A percentile compares a stretch with the other conserved stretches of the same genome.
phyloP scores from a whole-genome alignment of 176 grass and related monocot genomes.

The Thinopyrum elongatum region DNA sequence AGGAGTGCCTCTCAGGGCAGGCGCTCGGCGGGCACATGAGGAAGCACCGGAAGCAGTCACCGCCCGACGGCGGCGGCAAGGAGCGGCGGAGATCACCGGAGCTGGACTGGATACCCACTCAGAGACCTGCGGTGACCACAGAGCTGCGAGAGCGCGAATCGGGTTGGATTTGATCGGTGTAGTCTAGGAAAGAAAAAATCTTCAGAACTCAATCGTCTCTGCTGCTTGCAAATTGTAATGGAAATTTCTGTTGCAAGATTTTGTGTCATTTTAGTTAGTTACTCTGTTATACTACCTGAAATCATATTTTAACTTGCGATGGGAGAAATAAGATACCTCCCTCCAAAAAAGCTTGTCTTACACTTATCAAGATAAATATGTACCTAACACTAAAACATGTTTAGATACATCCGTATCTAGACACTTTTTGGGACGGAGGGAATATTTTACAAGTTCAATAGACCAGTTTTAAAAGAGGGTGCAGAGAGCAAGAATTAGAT shows the following conservation, averaged over 20 bases:
- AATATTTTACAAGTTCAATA: not conserved
- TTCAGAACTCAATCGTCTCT: not conserved
- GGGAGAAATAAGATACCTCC: not conserved
- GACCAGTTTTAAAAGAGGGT: not conserved
- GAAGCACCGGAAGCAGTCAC: constrained; percentile 27
- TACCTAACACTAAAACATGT: too few relatives aligned
- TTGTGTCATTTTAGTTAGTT: not conserved
- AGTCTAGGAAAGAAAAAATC: not conserved
- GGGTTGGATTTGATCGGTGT: not conserved
- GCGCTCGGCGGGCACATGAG: constrained; percentile 56
- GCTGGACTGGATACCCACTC: not conserved
- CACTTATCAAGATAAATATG: too few relatives aligned
- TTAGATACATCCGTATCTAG: too few relatives aligned
- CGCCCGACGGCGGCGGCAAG: not conserved
- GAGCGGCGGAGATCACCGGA: not conserved
- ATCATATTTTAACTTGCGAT: not conserved
- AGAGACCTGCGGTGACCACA: not conserved
- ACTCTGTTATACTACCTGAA: not conserved
- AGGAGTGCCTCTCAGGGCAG: constrained; percentile 4
- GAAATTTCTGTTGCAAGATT: not conserved
- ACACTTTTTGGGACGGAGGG: too few relatives aligned
- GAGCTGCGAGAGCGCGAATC: not conserved
- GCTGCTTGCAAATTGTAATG: not conserved
- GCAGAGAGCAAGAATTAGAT: too few relatives aligned
- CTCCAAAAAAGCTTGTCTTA: too few relatives aligned